phyloP scores from a whole-genome alignment of 495 filamentous ascomycete genomes.

The Penicillium arizonense region DNA sequence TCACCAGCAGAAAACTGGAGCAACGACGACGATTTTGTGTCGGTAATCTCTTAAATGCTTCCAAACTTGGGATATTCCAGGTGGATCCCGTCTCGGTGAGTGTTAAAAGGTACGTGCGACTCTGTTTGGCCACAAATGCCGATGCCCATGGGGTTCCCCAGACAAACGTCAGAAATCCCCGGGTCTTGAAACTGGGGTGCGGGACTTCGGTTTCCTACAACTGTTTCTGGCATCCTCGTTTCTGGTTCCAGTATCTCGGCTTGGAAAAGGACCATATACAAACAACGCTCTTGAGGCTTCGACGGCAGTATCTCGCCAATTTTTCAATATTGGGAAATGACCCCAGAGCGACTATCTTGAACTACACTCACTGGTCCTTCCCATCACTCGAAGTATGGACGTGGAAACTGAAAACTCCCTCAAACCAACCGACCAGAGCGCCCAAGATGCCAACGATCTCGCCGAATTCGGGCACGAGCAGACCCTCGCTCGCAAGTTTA shows the following conservation, averaged over 20 bases:
- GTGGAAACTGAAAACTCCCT: constrained; percentile 25
- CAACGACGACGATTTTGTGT: neutral
- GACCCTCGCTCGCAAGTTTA: constrained; percentile 45
- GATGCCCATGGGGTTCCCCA: constrained; percentile 19
- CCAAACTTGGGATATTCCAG: constrained; percentile 3
- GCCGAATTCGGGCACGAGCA: constrained; percentile 51
- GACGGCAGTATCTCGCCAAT: neutral
- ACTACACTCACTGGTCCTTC: neutral
- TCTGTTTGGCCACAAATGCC: constrained; percentile 15
- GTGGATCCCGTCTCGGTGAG: constrained; percentile 16
- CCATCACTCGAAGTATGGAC: constrained; percentile 22
- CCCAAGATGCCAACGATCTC: constrained; percentile 48
- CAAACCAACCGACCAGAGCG: constrained; percentile 36
- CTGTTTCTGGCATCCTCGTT: neutral
- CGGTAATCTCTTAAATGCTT: constrained; percentile 3
- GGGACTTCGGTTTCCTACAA: neutral
- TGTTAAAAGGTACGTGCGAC: neutral
- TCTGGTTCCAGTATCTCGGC: neutral
- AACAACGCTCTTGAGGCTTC: neutral
- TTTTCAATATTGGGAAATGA: constrained; percentile 14
- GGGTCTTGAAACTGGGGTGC: constrained; percentile 11
- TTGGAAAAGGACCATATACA: neutral
- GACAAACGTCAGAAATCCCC: constrained; percentile 12
- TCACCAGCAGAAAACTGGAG: neutral
- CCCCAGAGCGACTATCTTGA: neutral